Conservation (phyloP, 2,329 filamentous ascomycete species). For the Fusarium clavum region DNA sequence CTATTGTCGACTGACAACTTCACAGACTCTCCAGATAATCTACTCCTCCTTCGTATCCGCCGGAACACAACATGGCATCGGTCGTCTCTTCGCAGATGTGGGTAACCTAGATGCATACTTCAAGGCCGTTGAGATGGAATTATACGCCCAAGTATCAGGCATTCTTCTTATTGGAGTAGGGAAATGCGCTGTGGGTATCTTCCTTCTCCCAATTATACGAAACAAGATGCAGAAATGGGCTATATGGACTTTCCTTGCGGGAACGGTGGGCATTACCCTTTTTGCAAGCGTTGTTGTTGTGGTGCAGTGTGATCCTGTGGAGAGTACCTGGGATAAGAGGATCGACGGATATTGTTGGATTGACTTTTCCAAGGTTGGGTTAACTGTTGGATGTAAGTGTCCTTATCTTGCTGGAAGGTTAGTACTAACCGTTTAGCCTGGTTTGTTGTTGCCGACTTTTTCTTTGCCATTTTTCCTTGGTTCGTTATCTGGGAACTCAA, state of each 20-base stretch:
- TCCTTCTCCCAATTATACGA: conserved; percentile 11
- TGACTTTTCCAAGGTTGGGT: conserved; percentile 34
- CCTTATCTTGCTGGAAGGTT: too few relatives aligned
- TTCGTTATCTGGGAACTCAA: conserved; percentile 35
- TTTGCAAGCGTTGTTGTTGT: conserved; percentile 15
- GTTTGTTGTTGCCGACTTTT: conserved; percentile 30
- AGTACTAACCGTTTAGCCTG: too few relatives aligned
- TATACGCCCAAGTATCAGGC: conserved; percentile 17
- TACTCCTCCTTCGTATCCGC: conserved; percentile 26
- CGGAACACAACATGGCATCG: conserved; percentile 14
- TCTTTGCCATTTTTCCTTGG: conserved; percentile 29
- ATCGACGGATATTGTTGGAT: conserved; percentile 22
- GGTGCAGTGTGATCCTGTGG: conserved; percentile 20
- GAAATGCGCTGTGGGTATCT: conserved; percentile 22
- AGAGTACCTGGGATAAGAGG: conserved; percentile 25
- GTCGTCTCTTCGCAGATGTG: conserved; percentile 16
- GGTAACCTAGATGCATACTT: conserved; percentile 10
- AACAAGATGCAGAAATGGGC: conserved; percentile 22
- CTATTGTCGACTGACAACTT: not conserved
- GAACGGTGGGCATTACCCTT: not conserved
- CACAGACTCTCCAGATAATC: conserved; percentile 18
- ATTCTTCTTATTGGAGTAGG: conserved; percentile 16
- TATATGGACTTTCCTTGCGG: conserved; percentile 16
- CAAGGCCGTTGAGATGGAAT: conserved; percentile 13
- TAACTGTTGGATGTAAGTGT: conserved; percentile 31